Conservation (phyloP, 805 yeast species). For the Pichia californica region DNA sequence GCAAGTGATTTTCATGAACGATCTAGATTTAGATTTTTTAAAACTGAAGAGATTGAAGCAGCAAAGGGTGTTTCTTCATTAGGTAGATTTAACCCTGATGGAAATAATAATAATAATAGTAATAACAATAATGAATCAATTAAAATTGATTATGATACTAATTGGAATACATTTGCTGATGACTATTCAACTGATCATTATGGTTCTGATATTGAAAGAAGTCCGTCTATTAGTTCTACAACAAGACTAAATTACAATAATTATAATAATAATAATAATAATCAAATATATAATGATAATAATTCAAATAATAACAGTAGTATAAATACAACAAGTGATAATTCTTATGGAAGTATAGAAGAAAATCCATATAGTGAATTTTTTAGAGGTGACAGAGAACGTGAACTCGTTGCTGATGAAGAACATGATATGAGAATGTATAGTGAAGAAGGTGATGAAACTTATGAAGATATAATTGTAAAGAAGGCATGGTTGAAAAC, state of each 20-base stretch:
- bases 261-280: too few relatives aligned
- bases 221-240: neutral
- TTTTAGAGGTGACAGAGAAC: constrained; percentile 14
- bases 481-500: constrained; percentile 10
- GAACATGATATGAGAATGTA: constrained; percentile 12
- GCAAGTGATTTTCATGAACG: constrained; percentile 31
- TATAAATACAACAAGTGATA: neutral
- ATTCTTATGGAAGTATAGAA: constrained; percentile 11
- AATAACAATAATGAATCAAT: constrained; percentile 22
- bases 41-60: constrained; percentile 71
- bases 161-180: constrained; percentile 64
- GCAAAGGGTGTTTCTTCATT: constrained; percentile 89
- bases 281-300: neutral
- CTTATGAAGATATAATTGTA: constrained; percentile 7
- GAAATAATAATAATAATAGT: too few relatives aligned
- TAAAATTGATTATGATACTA: constrained; percentile 64
- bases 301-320: neutral
- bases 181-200: constrained; percentile 23
- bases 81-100: constrained; percentile 32
- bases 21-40: constrained; percentile 69
- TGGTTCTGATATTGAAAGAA: constrained; percentile 8
- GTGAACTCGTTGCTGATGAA: constrained; percentile 13
- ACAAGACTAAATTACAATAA: neutral
- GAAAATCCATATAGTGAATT: constrained; percentile 15
- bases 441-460: constrained; percentile 20